These are phyloP conservation scores for Kalanchoe fedtschenkoi DNA, from an alignment of 164 flowering plant genomes.

Conservation along the genomic window DNA sequence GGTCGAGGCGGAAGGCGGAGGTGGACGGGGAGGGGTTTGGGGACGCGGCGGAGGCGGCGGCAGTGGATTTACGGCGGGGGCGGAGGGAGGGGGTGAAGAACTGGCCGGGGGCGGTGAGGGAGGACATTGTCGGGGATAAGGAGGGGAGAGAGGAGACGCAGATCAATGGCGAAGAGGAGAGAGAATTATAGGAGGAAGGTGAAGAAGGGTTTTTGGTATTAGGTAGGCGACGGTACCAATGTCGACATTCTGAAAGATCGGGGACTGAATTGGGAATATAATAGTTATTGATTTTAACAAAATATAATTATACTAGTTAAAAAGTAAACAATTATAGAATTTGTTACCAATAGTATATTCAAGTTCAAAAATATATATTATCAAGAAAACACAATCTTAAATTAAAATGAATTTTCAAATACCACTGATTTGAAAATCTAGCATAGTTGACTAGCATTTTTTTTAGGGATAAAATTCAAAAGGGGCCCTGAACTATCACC, in stretches of 20 bases:
- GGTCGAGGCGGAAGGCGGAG: neutral
- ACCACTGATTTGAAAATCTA: no score
- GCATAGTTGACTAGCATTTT: no score
- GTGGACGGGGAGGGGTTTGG: neutral
- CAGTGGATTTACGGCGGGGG: slow-evolving; percentile 18
- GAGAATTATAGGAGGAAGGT: neutral
- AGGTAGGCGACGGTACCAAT: neutral
- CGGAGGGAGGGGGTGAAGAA: neutral
- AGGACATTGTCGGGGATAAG: slow-evolving; percentile 8
- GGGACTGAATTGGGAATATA: neutral
- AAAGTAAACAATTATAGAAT: no score
- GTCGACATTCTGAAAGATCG: neutral
- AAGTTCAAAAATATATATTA: no score
- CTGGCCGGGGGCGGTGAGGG: neutral
- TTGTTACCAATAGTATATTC: no score
- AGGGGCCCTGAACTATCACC: no score
- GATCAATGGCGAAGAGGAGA: neutral
- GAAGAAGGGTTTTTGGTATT: neutral
- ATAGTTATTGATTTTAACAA: no score
- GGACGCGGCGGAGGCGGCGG: slow-evolving; percentile 22
- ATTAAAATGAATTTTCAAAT: no score
- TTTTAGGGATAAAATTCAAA: no score
- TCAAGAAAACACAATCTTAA: no score
- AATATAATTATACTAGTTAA: no score
- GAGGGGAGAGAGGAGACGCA: neutral